Base-by-base conservation (phyloP, 257 asterid genomes). In the Scutellaria galericulata region DNA sequence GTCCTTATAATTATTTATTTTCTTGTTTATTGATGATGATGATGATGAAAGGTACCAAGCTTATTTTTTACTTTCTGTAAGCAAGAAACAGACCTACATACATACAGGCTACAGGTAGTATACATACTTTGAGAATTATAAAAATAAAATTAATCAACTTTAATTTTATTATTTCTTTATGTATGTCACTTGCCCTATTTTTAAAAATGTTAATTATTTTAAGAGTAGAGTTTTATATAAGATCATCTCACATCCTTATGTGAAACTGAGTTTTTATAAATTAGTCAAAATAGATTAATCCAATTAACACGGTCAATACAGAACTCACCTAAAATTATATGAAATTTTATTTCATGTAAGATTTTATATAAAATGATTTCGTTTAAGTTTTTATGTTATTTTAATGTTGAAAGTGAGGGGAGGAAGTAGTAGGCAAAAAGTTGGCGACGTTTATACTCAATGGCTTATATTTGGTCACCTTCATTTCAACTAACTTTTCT, bases 401-500 rank as follows among this genome's bases (percentile, higher is more conserved):
- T 5, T 72, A 41, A 27, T 37, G 40, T 48, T 57, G 37, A 48
- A 31, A 56, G 53, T 18, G 64, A 20, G 48, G 67, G 12, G 47
- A 27, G 18, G 27, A 13, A 46, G 52, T 9, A 52, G 74, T 66
- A 61, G 80, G 73, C 73, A 72, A 54, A 52, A 47, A 64, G 82
- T 77, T 81, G 85, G 82, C 80, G 68, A 73, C 51, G 41, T 80
- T 76, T 68, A 60, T 64, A 80, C 77, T 80, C 79, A 68, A 72
- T 47, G 73, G 52, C 53, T 50, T 62, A 63, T 61, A 1, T 64
- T 68, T 45, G 81, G 77, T 73, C 72, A 75, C 45, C 77, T 68
- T 82, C 81, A 75, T 53, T 60, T 68, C 86, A 78, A 72, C 86
- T 66, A 77, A 81, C 82, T 62, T 78, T 78, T 72, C 83, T 78